Evolutionary conservation across 1,284 basidiomycete genomes (phyloP), one percentile per base, ranked within the genome.

Genomic region (Leccinum huronense): DNA sequence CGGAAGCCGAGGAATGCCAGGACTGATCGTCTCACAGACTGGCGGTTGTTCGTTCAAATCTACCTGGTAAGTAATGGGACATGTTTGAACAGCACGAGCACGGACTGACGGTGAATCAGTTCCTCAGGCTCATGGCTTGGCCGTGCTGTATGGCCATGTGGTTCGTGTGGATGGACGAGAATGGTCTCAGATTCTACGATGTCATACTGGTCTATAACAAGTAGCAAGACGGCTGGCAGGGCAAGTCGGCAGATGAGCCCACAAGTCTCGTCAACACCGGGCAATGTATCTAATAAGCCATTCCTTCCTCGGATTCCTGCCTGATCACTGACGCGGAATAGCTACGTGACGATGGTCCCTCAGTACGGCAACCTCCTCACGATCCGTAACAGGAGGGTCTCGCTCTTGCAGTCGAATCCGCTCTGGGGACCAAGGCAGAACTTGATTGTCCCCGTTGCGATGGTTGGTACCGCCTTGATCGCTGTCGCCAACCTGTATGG

Each of bases 1-100:
- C 83, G 88, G 54, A 84, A 84, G 65, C 90, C 90, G 0, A 80
- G 91, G 38, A 83, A 90, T 65, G 81, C 84, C 23, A 85, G 80
- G 63, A 84, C 72, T 4, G 85, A 87, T 63, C 78, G 84, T n/a
- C 77, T 86, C 11, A 83, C 72, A 0, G 72, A 78, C 66, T 79
- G 72, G 71, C 68, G 67, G 33, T 61, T 78, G 61, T 75, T 76
- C 69, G 34, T 74, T 66, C 76, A 76, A 62, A 78, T 76, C 38
- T 73, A 72, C 42, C 57, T 75, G 56, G 71, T 76, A 30, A 51
- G 71, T 63, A 14, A 5, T 27, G n/a, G 31, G 58, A 40, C 10
- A n/a, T 11, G 45, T 53, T 69, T 61, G 61, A 13, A 53, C 14
- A 40, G 14, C 14, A 38, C 38, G 62, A 38, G 16, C 51, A 42